A percentile compares a stretch with the other conserved stretches of the same genome.
phyloP scores from a whole-genome alignment of 2,329 filamentous ascomycete species.

The Clarireedia sp. region DNA sequence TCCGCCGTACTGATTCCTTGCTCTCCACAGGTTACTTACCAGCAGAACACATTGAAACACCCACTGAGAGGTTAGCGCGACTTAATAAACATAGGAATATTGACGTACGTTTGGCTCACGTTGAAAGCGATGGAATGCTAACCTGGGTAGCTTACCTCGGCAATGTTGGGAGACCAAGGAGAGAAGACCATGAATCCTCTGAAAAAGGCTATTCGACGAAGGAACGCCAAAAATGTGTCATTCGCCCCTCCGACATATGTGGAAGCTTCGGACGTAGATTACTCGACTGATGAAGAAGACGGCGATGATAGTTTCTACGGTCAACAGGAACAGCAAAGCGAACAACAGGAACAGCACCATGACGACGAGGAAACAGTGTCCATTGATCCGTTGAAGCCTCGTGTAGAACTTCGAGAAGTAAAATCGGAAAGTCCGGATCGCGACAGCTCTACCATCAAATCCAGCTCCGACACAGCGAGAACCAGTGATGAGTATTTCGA shows the following conservation, averaged over 20 bases:
- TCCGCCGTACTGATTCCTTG: background rate
- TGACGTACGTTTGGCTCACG: constrained; percentile 56
- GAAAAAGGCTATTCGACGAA: constrained; percentile 63
- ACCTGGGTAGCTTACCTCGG: constrained; percentile 50
- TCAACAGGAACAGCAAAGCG: constrained; percentile 39
- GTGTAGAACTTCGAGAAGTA: constrained; percentile 31
- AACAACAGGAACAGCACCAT: constrained; percentile 34
- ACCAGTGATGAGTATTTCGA: constrained; percentile 63
- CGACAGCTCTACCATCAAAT: constrained; percentile 14
- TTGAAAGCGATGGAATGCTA: constrained; percentile 11
- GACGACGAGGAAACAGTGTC: constrained; percentile 31
- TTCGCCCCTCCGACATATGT: constrained; percentile 65
- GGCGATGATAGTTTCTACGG: constrained; percentile 39
- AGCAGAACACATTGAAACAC: constrained; percentile 96
- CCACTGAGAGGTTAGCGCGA: constrained; percentile 85
- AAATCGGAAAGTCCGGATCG: constrained; percentile 20
- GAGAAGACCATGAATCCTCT: constrained; percentile 67
- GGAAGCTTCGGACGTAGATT: constrained; percentile 64
- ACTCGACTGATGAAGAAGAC: constrained; percentile 58
- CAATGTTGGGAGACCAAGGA: constrained; percentile 62
- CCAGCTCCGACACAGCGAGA: constrained; percentile 34
- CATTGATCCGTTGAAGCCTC: constrained; percentile 34
- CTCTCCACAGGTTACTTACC: constrained; percentile 70
- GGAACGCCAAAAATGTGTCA: constrained; percentile 63
- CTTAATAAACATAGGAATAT: constrained; percentile 98